Evolutionary conservation across 371 early-diverging fungal genomes (phyloP).

Genomic region (Actinomortierella wolfii): DNA sequence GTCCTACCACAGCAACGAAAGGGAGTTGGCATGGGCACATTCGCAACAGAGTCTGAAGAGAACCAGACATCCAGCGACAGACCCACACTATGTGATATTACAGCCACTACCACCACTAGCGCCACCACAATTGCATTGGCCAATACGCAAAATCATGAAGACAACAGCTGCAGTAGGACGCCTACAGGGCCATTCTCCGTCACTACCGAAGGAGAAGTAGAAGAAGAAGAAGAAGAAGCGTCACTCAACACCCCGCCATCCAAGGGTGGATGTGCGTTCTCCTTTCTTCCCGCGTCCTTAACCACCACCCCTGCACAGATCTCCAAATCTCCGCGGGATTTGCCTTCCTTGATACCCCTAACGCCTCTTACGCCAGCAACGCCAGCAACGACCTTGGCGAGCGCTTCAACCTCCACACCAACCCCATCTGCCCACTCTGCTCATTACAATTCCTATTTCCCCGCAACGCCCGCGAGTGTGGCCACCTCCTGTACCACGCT

Average conservation of each 20-base stretch:
- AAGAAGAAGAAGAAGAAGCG: too few species aligned
- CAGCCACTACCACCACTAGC: background rate
- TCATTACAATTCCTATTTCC: constrained; percentile 12
- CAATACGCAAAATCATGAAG: background rate
- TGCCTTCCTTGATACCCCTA: background rate
- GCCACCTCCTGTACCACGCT: constrained; percentile 4
- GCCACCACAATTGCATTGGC: background rate
- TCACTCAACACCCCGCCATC: too few species aligned
- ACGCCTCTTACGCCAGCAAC: constrained; percentile 26
- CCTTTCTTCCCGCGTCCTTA: background rate
- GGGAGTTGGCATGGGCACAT: constrained; percentile 37
- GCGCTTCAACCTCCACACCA: constrained; percentile 12
- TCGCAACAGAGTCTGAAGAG: constrained; percentile 1
- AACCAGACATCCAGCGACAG: too few species aligned
- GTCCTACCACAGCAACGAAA: constrained; percentile 23
- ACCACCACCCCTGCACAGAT: background rate
- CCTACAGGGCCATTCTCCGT: too few species aligned
- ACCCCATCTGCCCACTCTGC: background rate
- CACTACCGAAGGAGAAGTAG: too few species aligned
- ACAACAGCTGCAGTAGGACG: background rate
- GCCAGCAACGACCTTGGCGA: constrained; percentile 5
- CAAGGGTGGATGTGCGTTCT: background rate
- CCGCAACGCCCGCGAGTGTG: constrained; percentile 18
- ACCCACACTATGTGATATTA: too few species aligned
- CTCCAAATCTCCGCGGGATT: too few species aligned